A percentile compares a stretch with the other conserved stretches of the same genome.
These are phyloP conservation scores for Skeletonema potamos DNA, from an alignment of 108 stramenopile species.

Conservation along the genomic window DNA sequence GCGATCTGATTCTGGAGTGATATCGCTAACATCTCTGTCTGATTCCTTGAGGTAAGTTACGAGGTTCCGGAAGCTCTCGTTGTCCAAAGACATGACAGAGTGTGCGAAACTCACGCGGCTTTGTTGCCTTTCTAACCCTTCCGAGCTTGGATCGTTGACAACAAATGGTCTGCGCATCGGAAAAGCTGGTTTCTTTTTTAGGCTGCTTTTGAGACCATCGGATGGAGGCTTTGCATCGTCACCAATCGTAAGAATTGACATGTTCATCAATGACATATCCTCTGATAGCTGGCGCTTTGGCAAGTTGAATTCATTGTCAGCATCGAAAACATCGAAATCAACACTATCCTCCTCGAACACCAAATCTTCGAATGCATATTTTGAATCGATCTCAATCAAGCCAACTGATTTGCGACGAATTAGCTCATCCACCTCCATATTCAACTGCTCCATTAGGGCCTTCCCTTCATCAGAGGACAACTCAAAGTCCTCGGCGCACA, in stretches of 20 bases:
- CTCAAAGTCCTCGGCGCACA: conserved; percentile 18
- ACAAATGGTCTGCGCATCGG: not conserved
- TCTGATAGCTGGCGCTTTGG: not conserved
- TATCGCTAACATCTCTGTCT: not conserved
- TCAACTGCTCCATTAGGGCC: conserved; percentile 6
- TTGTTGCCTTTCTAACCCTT: not conserved
- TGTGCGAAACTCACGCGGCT: not conserved
- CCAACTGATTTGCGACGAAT: conserved; percentile 15
- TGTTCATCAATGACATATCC: conserved; percentile 33
- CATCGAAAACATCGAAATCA: not conserved
- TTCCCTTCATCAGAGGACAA: conserved; percentile 14
- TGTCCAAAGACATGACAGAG: not conserved
- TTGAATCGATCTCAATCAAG: conserved; percentile 15
- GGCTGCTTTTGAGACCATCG: not conserved
- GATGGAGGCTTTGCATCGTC: not conserved
- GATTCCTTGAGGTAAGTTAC: not conserved
- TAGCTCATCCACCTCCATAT: conserved; percentile 16
- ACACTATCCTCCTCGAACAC: conserved; percentile 30
- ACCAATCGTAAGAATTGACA: conserved; percentile 27
- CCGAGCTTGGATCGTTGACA: not conserved
- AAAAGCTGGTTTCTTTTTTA: not conserved
- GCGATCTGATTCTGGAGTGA: not conserved
- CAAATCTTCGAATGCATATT: conserved; percentile 31
- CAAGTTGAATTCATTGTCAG: not conserved
- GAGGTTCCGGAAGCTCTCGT: not conserved